phyloP scores from a whole-genome alignment of 2,329 filamentous ascomycete species.

The Aureobasidium sp. region DNA sequence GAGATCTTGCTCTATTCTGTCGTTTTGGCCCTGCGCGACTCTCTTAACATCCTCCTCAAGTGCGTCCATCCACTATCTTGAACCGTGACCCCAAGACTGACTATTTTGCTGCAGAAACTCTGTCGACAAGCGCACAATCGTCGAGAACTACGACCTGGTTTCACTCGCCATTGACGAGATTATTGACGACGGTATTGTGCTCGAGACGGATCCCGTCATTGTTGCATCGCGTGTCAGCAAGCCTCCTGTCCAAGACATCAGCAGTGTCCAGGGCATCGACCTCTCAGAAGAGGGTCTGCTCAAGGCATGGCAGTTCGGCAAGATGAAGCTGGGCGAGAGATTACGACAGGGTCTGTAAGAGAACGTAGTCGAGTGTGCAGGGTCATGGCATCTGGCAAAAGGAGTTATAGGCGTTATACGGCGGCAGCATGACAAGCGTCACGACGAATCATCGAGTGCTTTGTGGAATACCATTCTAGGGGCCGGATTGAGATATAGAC shows the following conservation, averaged over 20 bases:
- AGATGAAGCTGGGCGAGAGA: conserved; percentile 84
- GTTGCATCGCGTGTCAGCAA: conserved; percentile 88
- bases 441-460: not conserved
- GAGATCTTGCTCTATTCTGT: conserved; percentile 93
- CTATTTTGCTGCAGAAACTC: conserved; percentile 59
- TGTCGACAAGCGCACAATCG: conserved; percentile 93
- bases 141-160: conserved; percentile 97
- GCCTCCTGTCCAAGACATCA: conserved; percentile 81
- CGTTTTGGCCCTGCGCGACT: conserved; percentile 82
- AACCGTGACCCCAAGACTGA: conserved; percentile 16
- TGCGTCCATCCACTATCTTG: conserved; percentile 38
- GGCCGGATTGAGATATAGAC: conserved; percentile 1
- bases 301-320: conserved; percentile 89
- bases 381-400: conserved; percentile 2
- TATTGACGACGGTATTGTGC: conserved; percentile 88
- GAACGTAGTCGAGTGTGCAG: not conserved
- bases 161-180: conserved; percentile 93
- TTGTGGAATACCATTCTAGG: not conserved
- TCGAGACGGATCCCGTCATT: conserved; percentile 94
- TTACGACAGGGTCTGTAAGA: conserved; percentile 71
- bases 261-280: conserved; percentile 86
- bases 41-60: conserved; percentile 88
- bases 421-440: conserved; percentile 7
- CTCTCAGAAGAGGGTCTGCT: conserved; percentile 92
- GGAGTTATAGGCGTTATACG: conserved; percentile 14